Evolutionary conservation across 306 rosid genomes (phyloP).

Genomic region (Dryas octopetala): DNA sequence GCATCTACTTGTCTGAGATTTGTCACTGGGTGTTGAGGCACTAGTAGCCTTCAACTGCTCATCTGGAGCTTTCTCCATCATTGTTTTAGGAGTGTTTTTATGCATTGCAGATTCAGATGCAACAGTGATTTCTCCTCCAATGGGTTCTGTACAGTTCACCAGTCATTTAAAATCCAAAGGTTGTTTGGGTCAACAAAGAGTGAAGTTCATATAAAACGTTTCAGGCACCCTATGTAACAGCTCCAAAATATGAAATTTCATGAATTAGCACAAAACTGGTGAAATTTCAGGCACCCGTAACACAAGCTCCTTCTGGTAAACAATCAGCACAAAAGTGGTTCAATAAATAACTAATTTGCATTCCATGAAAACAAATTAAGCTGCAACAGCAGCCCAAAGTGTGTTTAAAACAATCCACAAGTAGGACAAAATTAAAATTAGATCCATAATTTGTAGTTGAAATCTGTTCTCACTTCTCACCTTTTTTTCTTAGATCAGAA

Average conservation of each 20-base stretch:
- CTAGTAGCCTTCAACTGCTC: conserved; percentile 58
- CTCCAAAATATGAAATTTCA: background rate
- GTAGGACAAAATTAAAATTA: no score
- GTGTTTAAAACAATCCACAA: no score
- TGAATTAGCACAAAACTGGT: no score
- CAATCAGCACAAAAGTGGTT: background rate
- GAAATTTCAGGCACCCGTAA: background rate
- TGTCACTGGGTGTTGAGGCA: conserved; percentile 49
- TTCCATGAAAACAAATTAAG: background rate
- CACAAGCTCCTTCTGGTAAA: background rate
- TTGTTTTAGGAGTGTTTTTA: conserved; percentile 43
- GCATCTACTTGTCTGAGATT: conserved; percentile 61
- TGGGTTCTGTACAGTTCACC: conserved; percentile 59
- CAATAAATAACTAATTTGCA: background rate
- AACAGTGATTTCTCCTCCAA: conserved; percentile 87
- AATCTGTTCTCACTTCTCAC: no score
- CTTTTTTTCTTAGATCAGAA: no score
- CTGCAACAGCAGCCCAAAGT: no score
- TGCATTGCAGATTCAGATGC: conserved; percentile 51
- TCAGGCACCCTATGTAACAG: no score
- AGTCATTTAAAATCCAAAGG: conserved; percentile 25
- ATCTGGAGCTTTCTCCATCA: conserved; percentile 61
- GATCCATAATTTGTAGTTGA: no score
- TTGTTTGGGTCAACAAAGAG: background rate
- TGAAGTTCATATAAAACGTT: background rate